Conservation (phyloP, 208 protist genomes). For the Crithidia bombi region DNA sequence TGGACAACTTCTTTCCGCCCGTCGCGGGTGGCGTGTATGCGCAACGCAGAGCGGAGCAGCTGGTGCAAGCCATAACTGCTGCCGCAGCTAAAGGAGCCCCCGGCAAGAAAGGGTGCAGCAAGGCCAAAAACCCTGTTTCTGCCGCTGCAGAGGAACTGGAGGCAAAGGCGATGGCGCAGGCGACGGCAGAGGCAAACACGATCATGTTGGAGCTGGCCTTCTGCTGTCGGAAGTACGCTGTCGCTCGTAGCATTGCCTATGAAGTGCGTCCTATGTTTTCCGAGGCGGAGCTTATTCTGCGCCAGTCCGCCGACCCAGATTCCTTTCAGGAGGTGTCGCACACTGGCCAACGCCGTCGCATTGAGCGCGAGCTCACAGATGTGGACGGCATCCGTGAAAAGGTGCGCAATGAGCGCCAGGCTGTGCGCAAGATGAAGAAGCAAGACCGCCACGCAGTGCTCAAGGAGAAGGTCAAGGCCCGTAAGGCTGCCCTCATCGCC, state of each 20-base stretch:
- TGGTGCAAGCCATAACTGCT: constrained; percentile 26
- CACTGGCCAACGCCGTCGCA: constrained; percentile 56
- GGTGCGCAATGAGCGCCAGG: constrained; percentile 57
- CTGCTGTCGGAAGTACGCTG: constrained; percentile 70
- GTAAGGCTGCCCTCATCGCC: constrained; percentile 22
- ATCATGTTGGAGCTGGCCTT: constrained; percentile 54
- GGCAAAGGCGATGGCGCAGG: constrained; percentile 26
- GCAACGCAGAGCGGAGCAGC: constrained; percentile 45
- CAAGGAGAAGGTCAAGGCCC: constrained; percentile 33
- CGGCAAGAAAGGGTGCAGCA: constrained; percentile 19
- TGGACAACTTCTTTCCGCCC: constrained; percentile 86
- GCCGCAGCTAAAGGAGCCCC: neutral
- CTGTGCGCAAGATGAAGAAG: constrained; percentile 52
- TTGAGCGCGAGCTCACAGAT: constrained; percentile 83
- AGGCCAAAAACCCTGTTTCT: constrained; percentile 6
- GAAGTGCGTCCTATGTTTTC: constrained; percentile 83
- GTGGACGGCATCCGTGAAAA: constrained; percentile 65
- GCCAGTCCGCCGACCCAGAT: constrained; percentile 63
- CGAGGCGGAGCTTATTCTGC: constrained; percentile 80
- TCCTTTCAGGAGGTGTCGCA: constrained; percentile 48
- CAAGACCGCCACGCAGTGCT: constrained; percentile 24
- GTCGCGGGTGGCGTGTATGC: constrained; percentile 65
- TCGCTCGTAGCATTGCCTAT: constrained; percentile 53
- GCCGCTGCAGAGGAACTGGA: constrained; percentile 23
- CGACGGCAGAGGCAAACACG: constrained; percentile 32